phyloP scores from a whole-genome alignment of 352 stramenopile genomes.

The Blastocystis sp. region DNA sequence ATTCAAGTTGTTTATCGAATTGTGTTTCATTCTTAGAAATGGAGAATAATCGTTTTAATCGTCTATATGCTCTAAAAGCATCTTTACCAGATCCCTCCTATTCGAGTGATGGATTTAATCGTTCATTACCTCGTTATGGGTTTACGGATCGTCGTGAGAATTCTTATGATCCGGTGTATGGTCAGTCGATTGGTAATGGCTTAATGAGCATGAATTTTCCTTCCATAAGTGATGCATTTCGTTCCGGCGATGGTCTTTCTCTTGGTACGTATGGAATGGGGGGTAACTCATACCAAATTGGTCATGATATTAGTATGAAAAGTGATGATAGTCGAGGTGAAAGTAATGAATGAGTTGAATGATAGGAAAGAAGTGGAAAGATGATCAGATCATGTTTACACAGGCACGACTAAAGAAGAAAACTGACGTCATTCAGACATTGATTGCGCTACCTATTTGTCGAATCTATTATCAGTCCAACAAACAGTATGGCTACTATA shows the following conservation, averaged over 20 bases:
- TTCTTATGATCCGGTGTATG: neutral
- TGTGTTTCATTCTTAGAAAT: neutral
- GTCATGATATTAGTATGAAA: neutral
- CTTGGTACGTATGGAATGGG: neutral
- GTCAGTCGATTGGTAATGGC: neutral
- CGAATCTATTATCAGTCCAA: constrained; percentile 27
- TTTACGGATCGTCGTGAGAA: neutral
- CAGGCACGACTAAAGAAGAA: neutral
- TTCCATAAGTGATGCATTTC: constrained; percentile 14
- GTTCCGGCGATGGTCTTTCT: neutral
- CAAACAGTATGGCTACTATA: neutral
- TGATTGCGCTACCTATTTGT: constrained; percentile 27
- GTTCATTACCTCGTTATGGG: neutral
- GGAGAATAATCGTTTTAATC: neutral
- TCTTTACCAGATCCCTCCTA: neutral
- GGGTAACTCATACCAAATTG: neutral
- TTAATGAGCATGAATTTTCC: constrained; percentile 25
- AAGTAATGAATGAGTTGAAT: neutral
- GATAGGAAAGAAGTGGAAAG: neutral
- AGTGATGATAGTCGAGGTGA: neutral
- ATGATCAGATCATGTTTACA: neutral
- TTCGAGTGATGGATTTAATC: neutral
- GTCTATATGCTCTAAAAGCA: neutral
- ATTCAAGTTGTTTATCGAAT: neutral
- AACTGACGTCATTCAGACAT: neutral